These are phyloP conservation scores for Sclerospora graminicola DNA, from an alignment of 352 stramenopile species.

Conservation along the genomic window DNA sequence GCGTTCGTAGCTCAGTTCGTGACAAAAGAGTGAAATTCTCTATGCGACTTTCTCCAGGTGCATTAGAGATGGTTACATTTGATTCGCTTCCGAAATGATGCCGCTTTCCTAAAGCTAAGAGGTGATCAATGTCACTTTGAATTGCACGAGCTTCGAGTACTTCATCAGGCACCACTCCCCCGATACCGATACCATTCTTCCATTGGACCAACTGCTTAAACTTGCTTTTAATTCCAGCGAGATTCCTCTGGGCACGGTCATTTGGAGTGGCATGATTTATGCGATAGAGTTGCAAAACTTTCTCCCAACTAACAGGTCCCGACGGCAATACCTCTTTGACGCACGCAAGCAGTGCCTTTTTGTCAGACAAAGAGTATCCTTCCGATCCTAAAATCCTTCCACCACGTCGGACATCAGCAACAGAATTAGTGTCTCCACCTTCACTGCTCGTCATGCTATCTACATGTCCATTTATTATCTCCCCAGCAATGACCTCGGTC, in stretches of 20 bases:
- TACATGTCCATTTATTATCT: not conserved
- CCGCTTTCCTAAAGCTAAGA: slow-evolving; percentile 5
- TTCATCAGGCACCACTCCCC: slow-evolving; percentile 5
- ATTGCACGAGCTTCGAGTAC: slow-evolving; percentile 23
- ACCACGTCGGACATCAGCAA: slow-evolving; percentile 5
- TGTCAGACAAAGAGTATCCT: slow-evolving; percentile 21
- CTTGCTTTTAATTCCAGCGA: slow-evolving; percentile 24
- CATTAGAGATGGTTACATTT: slow-evolving; percentile 2
- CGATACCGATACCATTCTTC: slow-evolving; percentile 5
- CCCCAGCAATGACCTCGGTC: not conserved
- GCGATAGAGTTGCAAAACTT: slow-evolving; percentile 24
- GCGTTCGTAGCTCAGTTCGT: slow-evolving; percentile 5
- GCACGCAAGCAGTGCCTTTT: slow-evolving; percentile 12
- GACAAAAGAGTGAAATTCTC: slow-evolving; percentile 1
- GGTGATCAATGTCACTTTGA: slow-evolving; percentile 14
- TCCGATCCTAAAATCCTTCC: slow-evolving; percentile 21
- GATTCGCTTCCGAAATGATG: slow-evolving; percentile 6
- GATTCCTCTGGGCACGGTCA: slow-evolving; percentile 12
- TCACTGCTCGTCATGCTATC: slow-evolving; percentile 5
- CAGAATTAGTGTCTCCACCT: slow-evolving; percentile 1
- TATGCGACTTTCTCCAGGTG: slow-evolving; percentile 5
- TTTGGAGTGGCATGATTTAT: slow-evolving; percentile 17
- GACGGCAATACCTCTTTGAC: slow-evolving; percentile 18
- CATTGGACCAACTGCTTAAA: slow-evolving; percentile 28
- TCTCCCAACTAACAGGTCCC: slow-evolving; percentile 18